Conservation (phyloP, 352 stramenopile species). For the Pythium brassicae region DNA sequence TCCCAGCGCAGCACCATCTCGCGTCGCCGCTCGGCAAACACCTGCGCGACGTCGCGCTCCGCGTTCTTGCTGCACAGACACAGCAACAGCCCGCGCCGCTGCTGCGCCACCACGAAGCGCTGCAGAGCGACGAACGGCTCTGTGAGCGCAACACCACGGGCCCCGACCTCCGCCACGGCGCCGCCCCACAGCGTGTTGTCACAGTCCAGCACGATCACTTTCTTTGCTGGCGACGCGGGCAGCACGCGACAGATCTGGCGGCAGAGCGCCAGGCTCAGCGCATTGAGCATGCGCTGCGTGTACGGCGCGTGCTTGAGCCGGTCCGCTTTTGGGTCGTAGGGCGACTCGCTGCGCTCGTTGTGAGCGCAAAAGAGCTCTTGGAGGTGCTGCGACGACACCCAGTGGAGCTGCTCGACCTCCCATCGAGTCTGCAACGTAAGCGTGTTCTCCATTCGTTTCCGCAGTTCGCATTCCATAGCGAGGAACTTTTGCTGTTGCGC, state of each 20-base stretch:
- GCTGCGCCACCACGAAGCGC: constrained; percentile 45
- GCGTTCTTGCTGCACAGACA: constrained; percentile 75
- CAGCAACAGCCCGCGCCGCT: constrained; percentile 46
- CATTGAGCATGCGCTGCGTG: constrained; percentile 55
- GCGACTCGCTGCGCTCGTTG: not conserved
- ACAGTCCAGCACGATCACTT: constrained; percentile 77
- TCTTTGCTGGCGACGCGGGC: constrained; percentile 24
- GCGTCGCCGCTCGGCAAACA: constrained; percentile 32
- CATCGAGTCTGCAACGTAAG: constrained; percentile 10
- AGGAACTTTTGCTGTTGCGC: constrained; percentile 10
- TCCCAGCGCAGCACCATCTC: constrained; percentile 52
- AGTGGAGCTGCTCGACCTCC: not conserved
- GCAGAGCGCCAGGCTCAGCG: constrained; percentile 35
- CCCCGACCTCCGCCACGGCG: constrained; percentile 53
- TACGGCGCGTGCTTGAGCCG: constrained; percentile 64
- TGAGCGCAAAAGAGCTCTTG: constrained; percentile 27
- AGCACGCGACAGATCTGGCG: constrained; percentile 52
- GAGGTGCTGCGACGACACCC: constrained; percentile 23
- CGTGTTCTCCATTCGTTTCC: constrained; percentile 11
- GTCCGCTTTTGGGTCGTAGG: constrained; percentile 42
- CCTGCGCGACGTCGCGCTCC: constrained; percentile 36
- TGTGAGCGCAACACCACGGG: constrained; percentile 29
- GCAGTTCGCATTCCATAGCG: constrained; percentile 10
- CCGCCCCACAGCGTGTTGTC: constrained; percentile 76
- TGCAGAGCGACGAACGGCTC: constrained; percentile 47